Conservation (phyloP, 805 yeast species). For the Cyberlindnera amylophila region DNA sequence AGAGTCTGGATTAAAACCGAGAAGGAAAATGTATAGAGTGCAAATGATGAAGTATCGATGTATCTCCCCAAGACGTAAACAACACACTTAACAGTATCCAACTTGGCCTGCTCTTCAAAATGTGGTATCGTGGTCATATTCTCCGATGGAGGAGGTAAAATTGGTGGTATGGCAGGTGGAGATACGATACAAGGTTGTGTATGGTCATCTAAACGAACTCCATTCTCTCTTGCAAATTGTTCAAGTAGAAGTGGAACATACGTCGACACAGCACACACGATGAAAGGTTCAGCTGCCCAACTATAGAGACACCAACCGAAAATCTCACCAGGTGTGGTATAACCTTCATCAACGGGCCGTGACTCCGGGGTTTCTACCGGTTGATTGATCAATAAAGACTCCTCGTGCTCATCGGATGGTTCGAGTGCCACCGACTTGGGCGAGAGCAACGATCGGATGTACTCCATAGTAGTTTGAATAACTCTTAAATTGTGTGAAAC, state of each 20-base stretch:
- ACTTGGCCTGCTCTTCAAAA: slow-evolving; percentile 1
- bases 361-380: too few relatives aligned
- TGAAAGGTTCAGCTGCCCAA: slow-evolving; percentile 78
- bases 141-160: slow-evolving; percentile 9
- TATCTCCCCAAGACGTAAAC: slow-evolving; percentile 40
- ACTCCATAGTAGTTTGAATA: too few relatives aligned
- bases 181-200: slow-evolving; percentile 46
- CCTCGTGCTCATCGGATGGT: too few relatives aligned
- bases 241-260: slow-evolving; percentile 71
- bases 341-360: slow-evolving; percentile 12
- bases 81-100: slow-evolving; percentile 38
- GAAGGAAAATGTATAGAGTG: slow-evolving; percentile 66
- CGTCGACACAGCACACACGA: slow-evolving; percentile 75
- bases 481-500: too few relatives aligned
- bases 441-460: too few relatives aligned
- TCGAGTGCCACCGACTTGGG: neutral
- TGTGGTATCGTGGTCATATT: slow-evolving; percentile 3
- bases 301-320: slow-evolving; percentile 68
- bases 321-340: slow-evolving; percentile 41
- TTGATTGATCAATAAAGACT: too few relatives aligned
- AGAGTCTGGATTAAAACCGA: slow-evolving; percentile 73
- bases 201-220: slow-evolving; percentile 59
- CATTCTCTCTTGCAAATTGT: slow-evolving; percentile 68
- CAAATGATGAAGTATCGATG: slow-evolving; percentile 71
- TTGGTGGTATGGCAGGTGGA: slow-evolving; percentile 29